phyloP scores from a whole-genome alignment of 2,329 filamentous ascomycete species.

The Stachybotrys echinatus region DNA sequence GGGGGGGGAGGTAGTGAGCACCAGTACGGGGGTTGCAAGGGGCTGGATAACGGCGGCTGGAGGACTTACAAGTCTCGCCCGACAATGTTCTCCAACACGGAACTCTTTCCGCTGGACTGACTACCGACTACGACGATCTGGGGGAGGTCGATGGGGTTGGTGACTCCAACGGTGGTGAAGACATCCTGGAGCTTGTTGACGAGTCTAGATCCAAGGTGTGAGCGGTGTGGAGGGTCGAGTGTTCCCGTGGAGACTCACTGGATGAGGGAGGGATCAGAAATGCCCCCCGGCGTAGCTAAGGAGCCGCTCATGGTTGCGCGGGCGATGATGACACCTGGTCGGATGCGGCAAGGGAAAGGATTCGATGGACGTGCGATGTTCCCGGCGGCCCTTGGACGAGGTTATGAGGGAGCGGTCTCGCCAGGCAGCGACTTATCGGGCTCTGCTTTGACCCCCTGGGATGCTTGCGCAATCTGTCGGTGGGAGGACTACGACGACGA shows the following conservation, averaged over 20 bases:
- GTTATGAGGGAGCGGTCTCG: background rate
- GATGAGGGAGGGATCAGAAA: conserved; percentile 62
- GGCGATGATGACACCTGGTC: conserved; percentile 4
- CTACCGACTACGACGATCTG: conserved; percentile 98
- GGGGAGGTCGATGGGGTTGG: conserved; percentile 97
- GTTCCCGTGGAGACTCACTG: conserved; percentile 36
- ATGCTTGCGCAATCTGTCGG: background rate
- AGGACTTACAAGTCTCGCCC: conserved; percentile 89
- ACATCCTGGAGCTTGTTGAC: conserved; percentile 99
- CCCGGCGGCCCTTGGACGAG: background rate
- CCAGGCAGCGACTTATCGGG: background rate
- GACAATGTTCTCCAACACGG: conserved; percentile 97
- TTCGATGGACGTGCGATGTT: conserved; percentile 7
- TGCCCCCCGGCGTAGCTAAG: conserved; percentile 47
- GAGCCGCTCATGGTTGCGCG: conserved; percentile 25
- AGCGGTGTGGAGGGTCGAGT: conserved; percentile 13
- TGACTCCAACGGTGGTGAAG: conserved; percentile 95
- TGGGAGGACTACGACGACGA: background rate
- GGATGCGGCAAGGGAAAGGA: conserved; percentile 7
- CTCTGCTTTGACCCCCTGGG: background rate
- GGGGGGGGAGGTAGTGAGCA: background rate
- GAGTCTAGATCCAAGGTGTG: conserved; percentile 45
- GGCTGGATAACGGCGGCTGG: conserved; percentile 1
- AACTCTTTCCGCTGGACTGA: conserved; percentile 99
- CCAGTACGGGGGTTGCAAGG: conserved; percentile 4